Base-by-base conservation (phyloP, 2,329 filamentous ascomycete species). In the Cryphonectria japonica region DNA sequence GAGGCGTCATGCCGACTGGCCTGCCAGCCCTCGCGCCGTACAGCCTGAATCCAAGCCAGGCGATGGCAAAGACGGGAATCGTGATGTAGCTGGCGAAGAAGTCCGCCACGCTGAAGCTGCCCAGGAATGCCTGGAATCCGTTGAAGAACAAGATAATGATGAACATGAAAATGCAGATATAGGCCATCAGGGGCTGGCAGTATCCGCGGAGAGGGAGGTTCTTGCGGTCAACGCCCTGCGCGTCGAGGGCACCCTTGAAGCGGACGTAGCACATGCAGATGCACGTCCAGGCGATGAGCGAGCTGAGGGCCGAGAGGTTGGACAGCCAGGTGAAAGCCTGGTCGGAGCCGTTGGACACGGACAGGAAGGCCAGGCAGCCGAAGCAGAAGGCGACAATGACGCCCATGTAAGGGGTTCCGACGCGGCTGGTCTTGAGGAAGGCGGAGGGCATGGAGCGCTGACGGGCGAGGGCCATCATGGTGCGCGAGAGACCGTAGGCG, bases 251-350 rank as follows among this genome's bases (percentile, higher is more conserved):
- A 66, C 76, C 76, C 61, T 76, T 72, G 72, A 80, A 80, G 61
- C 75, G 72, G 57, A 80, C 74, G 50, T 78, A 79, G 29, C 77
- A 77, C 16, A 76, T 34, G 73, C 77, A 78, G 64, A 80, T 76
- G 61, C 73, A 75, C 32, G 77, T 76, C 79, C 79, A 80, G 26
- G 78, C 78, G 70, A 80, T 78, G 65, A 80, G 73, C 59, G 75
- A 76, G 34, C 75, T 71, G 34, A 77, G 84, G 71, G 85, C 88
- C 63, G 84, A 86, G 37, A 88, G 77, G 74, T 86, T 87, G 57
- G 86, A 83, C 73, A 88, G 85, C 86, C 86, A 88, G 69, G 82
- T 83, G 77, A 88, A 88, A 0, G 87, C 85, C 19, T 83, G 80
- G 22, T 81, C 78, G 4, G 81, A 81, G 59, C 77, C 80, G 66